phyloP scores from a whole-genome alignment of 768 basidiomycete species.

The Tephrocybe sp. region DNA sequence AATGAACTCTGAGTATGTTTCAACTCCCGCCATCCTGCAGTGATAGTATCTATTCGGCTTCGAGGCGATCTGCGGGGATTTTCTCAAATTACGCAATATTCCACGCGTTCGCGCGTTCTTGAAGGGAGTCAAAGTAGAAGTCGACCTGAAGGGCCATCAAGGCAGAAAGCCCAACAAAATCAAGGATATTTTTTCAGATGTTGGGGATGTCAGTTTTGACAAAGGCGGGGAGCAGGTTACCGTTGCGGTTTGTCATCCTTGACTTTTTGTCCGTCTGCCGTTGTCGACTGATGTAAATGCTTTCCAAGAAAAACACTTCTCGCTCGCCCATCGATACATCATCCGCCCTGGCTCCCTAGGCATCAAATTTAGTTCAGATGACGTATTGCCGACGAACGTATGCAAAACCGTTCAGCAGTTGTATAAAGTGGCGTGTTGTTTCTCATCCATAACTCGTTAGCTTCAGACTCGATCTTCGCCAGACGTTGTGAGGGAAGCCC shows the following conservation, averaged over 20 bases:
- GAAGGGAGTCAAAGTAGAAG: constrained; percentile 4
- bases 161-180: constrained; percentile 24
- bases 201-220: constrained; percentile 26
- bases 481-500: constrained; percentile 27
- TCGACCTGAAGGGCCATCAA: constrained; percentile 19
- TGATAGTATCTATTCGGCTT: constrained; percentile 23
- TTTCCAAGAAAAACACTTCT: constrained; percentile 35
- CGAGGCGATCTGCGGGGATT: too few relatives aligned
- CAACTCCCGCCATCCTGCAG: constrained; percentile 30
- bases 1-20: constrained; percentile 39
- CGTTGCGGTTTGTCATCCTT: constrained; percentile 22
- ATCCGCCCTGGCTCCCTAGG: constrained; percentile 26
- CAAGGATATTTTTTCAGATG: constrained; percentile 26
- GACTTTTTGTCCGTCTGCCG: background rate
- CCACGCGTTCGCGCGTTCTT: too few relatives aligned
- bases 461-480: too few relatives aligned
- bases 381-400: constrained; percentile 26
- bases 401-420: constrained; percentile 29
- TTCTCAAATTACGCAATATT: constrained; percentile 30
- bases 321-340: constrained; percentile 15
- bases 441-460: too few relatives aligned
- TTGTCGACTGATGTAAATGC: background rate
- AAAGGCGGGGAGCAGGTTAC: constrained; percentile 23
- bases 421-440: constrained; percentile 30
- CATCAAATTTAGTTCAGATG: constrained; percentile 24